A percentile compares a stretch with the other conserved stretches of the same genome.
Evolutionary conservation across 2,329 filamentous ascomycete species (phyloP).

Genomic region (Thyridium curvatum): DNA sequence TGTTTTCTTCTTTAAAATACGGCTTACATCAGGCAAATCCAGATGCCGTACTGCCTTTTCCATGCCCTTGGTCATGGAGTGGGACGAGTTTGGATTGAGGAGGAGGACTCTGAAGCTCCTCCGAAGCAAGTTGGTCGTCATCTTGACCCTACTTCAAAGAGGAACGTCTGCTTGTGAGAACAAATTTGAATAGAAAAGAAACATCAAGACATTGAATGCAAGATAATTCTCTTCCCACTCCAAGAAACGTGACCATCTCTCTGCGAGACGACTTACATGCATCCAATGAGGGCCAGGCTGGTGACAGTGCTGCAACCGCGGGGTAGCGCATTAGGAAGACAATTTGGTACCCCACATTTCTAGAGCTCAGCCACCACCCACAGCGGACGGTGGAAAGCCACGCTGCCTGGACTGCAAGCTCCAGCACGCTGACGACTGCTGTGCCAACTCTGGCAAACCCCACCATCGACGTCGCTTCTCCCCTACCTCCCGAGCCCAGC

Average conservation of each 20-base stretch:
- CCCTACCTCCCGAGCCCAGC: background rate
- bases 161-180: too few relatives aligned
- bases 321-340: too few relatives aligned
- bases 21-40: conserved; percentile 28
- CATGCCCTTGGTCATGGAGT: conserved; percentile 64
- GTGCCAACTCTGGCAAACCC: too few relatives aligned
- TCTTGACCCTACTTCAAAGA: too few relatives aligned
- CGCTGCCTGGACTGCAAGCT: too few relatives aligned
- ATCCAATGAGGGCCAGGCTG: too few relatives aligned
- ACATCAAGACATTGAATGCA: background rate
- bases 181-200: too few relatives aligned
- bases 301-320: background rate
- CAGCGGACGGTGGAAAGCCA: background rate
- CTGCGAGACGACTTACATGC: too few relatives aligned
- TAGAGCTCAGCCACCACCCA: too few relatives aligned
- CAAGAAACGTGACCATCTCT: too few relatives aligned
- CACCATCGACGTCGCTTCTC: conserved; percentile 3
- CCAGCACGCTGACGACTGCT: conserved; percentile 2
- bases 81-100: conserved; percentile 74
- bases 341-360: too few relatives aligned
- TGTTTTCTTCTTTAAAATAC: background rate
- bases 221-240: background rate
- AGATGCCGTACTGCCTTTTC: conserved; percentile 39
- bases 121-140: conserved; percentile 20
- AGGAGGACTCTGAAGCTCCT: conserved; percentile 51